Base-by-base conservation (phyloP, 1,139 yeast genomes). In the Candida sanyaensis region DNA sequence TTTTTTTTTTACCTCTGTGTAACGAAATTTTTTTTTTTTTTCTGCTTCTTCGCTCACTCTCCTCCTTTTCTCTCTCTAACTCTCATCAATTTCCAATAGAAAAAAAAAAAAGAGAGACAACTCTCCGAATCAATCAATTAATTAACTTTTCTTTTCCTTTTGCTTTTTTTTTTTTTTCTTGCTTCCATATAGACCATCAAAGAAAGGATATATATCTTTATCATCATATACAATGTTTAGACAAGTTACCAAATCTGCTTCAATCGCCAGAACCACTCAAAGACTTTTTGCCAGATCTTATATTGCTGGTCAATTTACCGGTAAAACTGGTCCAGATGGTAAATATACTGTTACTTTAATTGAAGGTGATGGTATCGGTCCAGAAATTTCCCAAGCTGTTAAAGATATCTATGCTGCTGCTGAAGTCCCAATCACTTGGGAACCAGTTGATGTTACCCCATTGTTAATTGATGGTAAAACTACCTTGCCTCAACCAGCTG, bases 351-450 rank as follows among this genome's bases (percentile, higher is more conserved):
- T 93, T 55, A 92, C 99, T 48, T 79, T 93, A 77, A 93, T 93
- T 64, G 97, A 92, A 75, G 99, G 99, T 73, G 99, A 93, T 67
- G 99, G 99, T 78, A 92, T 93, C 61, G 99, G 99, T 60, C 82
- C 86, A 48, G 99, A 93, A 75, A 93, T 93, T 68, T 88, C 98
- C 55, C 83, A 88, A 66, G 89, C 97, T 46, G 97, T 92, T 60
- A 88, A 90, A 78, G 83, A 86, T 56, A 91, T 92, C 63, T 93
- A 89, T 74, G 77, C 84, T 50, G 97, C 97, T 58, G 98, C 98
- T 50, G 74, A 88, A 46, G 96, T 92, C 47, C 99, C 99, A 57
- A 86, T 93, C 63, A 95, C 88, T 64, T 93, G 98, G 98, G 97
- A 92, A 73, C 85, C 88, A 47, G 96, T 92, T 61, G 98, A 92